phyloP scores from a whole-genome alignment of 495 filamentous ascomycete genomes.

The Sordaria brevicollis region DNA sequence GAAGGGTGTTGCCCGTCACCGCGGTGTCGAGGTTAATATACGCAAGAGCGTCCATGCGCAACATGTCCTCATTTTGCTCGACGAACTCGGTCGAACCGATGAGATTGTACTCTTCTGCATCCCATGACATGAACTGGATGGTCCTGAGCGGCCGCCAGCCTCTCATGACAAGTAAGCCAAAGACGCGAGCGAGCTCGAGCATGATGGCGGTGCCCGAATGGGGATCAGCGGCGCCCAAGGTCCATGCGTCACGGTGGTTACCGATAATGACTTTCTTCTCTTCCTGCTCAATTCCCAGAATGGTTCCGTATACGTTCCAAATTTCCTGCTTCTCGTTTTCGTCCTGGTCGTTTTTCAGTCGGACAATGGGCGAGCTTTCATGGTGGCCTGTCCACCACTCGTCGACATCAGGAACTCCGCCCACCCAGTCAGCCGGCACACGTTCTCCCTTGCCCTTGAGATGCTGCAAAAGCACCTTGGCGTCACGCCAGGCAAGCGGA shows the following conservation, averaged over 20 bases:
- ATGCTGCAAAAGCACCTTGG: slow-evolving; percentile 63
- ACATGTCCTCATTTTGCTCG: slow-evolving; percentile 73
- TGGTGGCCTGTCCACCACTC: slow-evolving; percentile 78
- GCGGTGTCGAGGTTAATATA: slow-evolving; percentile 93
- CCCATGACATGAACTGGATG: slow-evolving; percentile 94
- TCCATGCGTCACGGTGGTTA: slow-evolving; percentile 90
- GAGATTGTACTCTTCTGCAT: slow-evolving; percentile 84
- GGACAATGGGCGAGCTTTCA: slow-evolving; percentile 58
- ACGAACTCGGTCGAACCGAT: slow-evolving; percentile 95
- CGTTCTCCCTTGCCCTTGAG: slow-evolving; percentile 67
- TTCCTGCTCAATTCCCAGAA: slow-evolving; percentile 68
- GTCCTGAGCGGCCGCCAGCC: slow-evolving; percentile 90
- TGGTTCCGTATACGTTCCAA: slow-evolving; percentile 79
- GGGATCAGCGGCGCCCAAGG: slow-evolving; percentile 76
- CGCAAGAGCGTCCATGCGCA: slow-evolving; percentile 63
- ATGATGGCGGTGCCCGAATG: slow-evolving; percentile 86
- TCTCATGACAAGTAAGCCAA: slow-evolving; percentile 60
- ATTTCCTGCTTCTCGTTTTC: slow-evolving; percentile 74
- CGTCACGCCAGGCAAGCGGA: slow-evolving; percentile 81
- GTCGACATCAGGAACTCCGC: slow-evolving; percentile 57
- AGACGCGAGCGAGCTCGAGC: slow-evolving; percentile 73
- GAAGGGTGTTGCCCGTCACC: slow-evolving; percentile 62
- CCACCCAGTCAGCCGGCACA: slow-evolving; percentile 64
- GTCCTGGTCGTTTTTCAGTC: slow-evolving; percentile 81
- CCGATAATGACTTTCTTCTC: slow-evolving; percentile 86